Evolutionary conservation across 331 rosid species (phyloP), one percentile per base, ranked within the genome.

Genomic region (Prunus yedoensis): DNA sequence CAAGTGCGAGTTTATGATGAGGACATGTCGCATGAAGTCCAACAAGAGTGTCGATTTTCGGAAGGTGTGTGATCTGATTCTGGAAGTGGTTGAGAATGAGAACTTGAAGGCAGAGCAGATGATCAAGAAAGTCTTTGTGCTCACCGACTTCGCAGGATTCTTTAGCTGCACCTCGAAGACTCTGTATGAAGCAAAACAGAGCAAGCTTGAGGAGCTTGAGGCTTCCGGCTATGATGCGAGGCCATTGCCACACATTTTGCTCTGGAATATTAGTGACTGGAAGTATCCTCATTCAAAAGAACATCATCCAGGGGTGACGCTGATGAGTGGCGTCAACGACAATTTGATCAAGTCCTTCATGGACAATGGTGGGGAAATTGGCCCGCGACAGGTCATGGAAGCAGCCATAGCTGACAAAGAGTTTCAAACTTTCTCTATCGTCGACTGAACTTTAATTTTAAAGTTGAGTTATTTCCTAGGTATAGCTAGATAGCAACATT

Each of bases 261-360:
- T 89, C 73, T 89, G 94, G 94, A 89, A 89, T 70, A 78, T 89
- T 57, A 81, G 88, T 57, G 76, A 89, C 73, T 91, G 27, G 27
- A 25, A 25, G 27, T 25, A 25, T 25, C 27, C 27, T 25, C 27
- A 25, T 1, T 25, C 27, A 25, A 2, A 25, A 25, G 27, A 25
- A 25, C 47, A 43, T 43, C 47, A 43, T 79, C 49, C 76, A 45
- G 91, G 91, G 75, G 87, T 90, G 62, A 89, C 90, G 0, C 66
- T 90, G n/a, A 88, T 87, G 5, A 84, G 92, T 62, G 92, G 91
- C n/a, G 83, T 75, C 43, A 85, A 88, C 2, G 85, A 89, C 88
- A 89, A 89, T 79, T 66, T 89, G 71, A 62, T 87, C 65, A 82
- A 79, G 10, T 87, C 87, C 76, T 28, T 85, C 27, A 25, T 25